Conservation (phyloP, 108 stramenopile species). For the Cyclostephanos tholiformis region DNA sequence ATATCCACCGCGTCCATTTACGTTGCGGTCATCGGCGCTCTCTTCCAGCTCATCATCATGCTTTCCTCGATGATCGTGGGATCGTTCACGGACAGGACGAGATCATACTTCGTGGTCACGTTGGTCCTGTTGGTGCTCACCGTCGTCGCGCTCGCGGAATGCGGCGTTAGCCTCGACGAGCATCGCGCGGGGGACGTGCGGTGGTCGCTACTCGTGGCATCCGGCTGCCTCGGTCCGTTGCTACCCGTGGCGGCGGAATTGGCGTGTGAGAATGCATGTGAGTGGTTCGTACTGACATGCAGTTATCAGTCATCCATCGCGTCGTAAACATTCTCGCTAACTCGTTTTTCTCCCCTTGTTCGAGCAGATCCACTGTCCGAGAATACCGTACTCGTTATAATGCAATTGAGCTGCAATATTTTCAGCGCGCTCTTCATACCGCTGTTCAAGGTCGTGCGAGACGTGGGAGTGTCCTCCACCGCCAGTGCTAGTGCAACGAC, state of each 20-base stretch:
- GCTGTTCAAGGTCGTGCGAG: conserved; percentile 74
- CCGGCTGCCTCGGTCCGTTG: conserved; percentile 78
- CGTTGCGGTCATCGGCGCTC: conserved; percentile 79
- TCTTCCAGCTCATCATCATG: conserved; percentile 86
- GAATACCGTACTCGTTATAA: conserved; percentile 86
- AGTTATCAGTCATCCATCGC: too few relatives aligned
- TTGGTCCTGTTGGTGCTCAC: conserved; percentile 74
- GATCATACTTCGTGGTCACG: conserved; percentile 81
- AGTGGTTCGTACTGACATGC: too few relatives aligned
- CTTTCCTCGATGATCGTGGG: conserved; percentile 82
- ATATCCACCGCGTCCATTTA: conserved; percentile 61
- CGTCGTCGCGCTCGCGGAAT: conserved; percentile 83
- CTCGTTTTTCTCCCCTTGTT: too few relatives aligned
- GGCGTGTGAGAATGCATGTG: too few relatives aligned
- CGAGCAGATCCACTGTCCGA: conserved; percentile 85
- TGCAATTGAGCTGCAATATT: conserved; percentile 86
- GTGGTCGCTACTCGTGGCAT: conserved; percentile 73
- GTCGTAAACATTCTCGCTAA: too few relatives aligned
- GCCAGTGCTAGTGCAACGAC: conserved; percentile 5
- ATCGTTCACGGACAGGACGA: conserved; percentile 69
- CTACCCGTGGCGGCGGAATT: conserved; percentile 87
- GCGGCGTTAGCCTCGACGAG: conserved; percentile 82
- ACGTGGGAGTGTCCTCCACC: conserved; percentile 56
- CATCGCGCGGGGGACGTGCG: conserved; percentile 69
- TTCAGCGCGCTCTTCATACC: conserved; percentile 86